phyloP scores from a whole-genome alignment of 202 grass and related monocot genomes.

The Bolboschoenoplectus hybrid region DNA sequence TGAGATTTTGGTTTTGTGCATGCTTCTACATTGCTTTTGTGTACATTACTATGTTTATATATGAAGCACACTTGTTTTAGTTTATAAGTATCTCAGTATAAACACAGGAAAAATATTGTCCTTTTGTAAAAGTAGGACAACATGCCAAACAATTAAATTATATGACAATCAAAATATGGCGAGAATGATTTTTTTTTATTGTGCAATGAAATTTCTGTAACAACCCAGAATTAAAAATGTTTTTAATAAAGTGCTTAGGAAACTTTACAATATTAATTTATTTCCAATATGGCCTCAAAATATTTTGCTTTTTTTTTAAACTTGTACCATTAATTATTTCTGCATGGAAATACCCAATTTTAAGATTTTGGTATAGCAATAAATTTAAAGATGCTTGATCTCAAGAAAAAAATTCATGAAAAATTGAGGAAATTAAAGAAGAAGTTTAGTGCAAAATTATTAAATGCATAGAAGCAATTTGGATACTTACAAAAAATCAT shows the following conservation, averaged over 20 bases:
- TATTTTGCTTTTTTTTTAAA: too few relatives aligned
- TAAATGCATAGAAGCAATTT: too few relatives aligned
- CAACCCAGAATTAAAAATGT: neutral
- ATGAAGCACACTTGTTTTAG: neutral
- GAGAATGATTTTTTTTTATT: neutral
- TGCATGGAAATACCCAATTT: too few relatives aligned
- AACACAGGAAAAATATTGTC: slow-evolving; percentile 24
- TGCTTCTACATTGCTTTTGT: slow-evolving; percentile 30
- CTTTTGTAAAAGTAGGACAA: slow-evolving; percentile 2
- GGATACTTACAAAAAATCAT: too few relatives aligned
- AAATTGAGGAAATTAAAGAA: too few relatives aligned
- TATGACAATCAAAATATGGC: neutral
- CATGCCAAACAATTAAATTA: neutral
- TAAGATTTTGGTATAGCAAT: too few relatives aligned
- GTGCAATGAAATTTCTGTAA: neutral
- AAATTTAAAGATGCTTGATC: too few relatives aligned
- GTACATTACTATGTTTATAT: neutral
- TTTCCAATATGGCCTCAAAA: too few relatives aligned
- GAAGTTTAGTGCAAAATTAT: too few relatives aligned
- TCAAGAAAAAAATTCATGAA: too few relatives aligned
- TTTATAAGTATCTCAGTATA: neutral
- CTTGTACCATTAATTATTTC: too few relatives aligned
- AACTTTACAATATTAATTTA: too few relatives aligned
- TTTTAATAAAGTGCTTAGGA: neutral
- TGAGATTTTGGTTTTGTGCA: neutral